Evolutionary conservation across 495 filamentous ascomycete genomes (phyloP).

Genomic region (Aspergillus funiculosus): DNA sequence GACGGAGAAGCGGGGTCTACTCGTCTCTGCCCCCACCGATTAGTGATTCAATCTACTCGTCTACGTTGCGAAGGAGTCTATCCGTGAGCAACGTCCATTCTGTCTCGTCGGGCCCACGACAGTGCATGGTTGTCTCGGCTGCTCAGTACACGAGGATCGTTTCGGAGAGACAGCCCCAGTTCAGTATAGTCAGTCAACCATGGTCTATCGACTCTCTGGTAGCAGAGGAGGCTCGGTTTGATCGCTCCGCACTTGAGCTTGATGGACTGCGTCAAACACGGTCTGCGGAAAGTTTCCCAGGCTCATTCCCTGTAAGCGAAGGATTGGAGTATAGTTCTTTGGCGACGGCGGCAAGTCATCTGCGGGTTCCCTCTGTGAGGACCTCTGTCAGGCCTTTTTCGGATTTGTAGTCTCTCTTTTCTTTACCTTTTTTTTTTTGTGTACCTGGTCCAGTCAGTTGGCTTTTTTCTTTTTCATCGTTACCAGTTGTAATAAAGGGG

Average conservation of each 20-base stretch:
- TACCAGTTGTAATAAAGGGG: conserved; percentile 1
- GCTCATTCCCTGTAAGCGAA: conserved; percentile 34
- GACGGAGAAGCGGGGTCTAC: not conserved
- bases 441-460: not conserved
- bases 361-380: conserved; percentile 22
- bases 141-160: conserved; percentile 13
- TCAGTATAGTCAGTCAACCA: conserved; percentile 7
- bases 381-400: conserved; percentile 36
- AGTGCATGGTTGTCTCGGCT: conserved; percentile 12
- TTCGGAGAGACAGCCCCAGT: conserved; percentile 11
- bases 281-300: conserved; percentile 34
- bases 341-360: conserved; percentile 21
- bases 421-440: not conserved
- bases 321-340: conserved; percentile 24
- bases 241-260: conserved; percentile 11
- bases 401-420: conserved; percentile 8
- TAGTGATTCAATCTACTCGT: conserved; percentile 16
- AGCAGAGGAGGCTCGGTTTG: not conserved
- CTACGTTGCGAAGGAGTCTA: conserved; percentile 12
- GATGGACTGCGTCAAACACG: conserved; percentile 2
- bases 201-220: conserved; percentile 14
- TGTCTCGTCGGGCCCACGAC: conserved; percentile 5
- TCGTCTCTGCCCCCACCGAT: conserved; percentile 1
- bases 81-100: conserved; percentile 10
- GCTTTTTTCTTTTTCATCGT: not conserved